Evolutionary conservation across 1,284 basidiomycete genomes (phyloP), one percentile per base, ranked within the genome.

Genomic region (Fomitopsis betulina): DNA sequence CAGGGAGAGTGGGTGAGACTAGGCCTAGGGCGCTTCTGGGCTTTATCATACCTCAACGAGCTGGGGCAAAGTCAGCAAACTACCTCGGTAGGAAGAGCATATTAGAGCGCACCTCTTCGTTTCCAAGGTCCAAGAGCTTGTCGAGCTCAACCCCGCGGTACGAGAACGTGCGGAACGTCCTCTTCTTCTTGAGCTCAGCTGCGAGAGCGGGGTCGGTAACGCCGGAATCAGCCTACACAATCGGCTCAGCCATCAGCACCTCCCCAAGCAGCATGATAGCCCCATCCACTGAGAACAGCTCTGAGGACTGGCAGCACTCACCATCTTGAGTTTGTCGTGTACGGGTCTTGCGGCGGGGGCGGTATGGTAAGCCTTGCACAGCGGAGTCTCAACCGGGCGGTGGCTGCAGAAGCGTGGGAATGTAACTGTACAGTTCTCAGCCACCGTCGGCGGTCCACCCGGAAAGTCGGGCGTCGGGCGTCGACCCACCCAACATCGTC

Each of bases 101-200:
- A 38, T 39, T 37, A 5, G 42, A 9, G 57, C 87, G 65, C 69
- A 92, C 93, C 70, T 94, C 91, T 76, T 98, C 96, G 72, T 96
- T 98, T 80, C 79, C 86, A 82, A 99, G 77, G 79, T 99, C 96
- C 71, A 99, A 83, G 73, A 99, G 93, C 79, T 96, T 91, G 74
- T 98, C 93, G 67, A 98, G 91, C 82, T 97, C 95, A 69, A 98
- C 81, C 71, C 97, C 96, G 73, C 96, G 92, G 89, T 96, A 99
- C 52, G 92, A 92, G 84, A 98, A 99, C 73, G 96, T 98, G 74
- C 93, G 93, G 91, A 99, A 99, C 63, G 94, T 95, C 74, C 96
- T 84, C 86, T 89, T 94, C 82, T 95, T 94, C 90, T 96, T 96
- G 80, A 96, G 84, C 76, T 94, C 94, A 66, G 94, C 94, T 69